Evolutionary conservation across 129 eudicot genomes (phyloP).

Genomic region (Heracleum sosnowskyi): DNA sequence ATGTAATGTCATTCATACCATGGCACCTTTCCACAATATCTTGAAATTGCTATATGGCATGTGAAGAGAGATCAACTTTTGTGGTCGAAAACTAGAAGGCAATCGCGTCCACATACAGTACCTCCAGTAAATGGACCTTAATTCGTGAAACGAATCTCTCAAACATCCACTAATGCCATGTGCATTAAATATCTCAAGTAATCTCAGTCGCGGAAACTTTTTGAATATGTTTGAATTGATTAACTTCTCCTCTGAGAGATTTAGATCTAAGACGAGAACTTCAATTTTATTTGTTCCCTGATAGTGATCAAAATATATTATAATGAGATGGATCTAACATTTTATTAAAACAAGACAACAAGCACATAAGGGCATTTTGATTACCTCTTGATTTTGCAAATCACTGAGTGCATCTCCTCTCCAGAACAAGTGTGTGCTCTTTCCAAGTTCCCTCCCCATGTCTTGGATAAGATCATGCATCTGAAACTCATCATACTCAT

Average conservation of each 20-base stretch:
- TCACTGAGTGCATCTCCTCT: neutral
- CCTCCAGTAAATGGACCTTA: neutral
- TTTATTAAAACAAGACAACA: neutral
- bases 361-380: neutral
- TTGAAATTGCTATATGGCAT: neutral
- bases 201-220: neutral
- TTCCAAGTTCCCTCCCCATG: neutral
- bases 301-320: too few relatives aligned
- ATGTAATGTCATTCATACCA: neutral
- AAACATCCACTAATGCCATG: neutral
- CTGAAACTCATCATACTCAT: neutral
- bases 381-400: neutral
- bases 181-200: neutral
- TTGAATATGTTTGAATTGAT: neutral
- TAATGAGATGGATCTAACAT: too few relatives aligned
- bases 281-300: neutral
- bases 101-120: neutral
- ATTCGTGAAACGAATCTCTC: neutral
- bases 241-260: neutral
- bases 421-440: neutral
- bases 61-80: neutral
- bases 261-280: neutral
- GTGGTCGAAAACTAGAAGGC: neutral
- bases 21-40: neutral
- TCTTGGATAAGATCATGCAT: constrained; percentile 4